phyloP scores from a whole-genome alignment of 2,329 filamentous ascomycete species.

The Alternaria alternata region DNA sequence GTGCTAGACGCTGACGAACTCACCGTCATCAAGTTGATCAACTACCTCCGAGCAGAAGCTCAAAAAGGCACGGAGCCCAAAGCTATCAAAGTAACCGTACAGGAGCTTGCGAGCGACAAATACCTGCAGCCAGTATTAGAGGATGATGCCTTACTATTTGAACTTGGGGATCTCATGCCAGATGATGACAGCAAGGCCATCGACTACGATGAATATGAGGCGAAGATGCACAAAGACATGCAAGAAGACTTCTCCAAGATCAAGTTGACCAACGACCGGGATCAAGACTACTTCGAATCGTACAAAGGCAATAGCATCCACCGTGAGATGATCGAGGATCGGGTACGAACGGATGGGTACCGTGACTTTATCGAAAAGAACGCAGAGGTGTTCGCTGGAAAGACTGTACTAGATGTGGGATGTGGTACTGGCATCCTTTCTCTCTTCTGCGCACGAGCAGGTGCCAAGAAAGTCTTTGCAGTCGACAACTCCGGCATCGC shows the following conservation, averaged over 20 bases:
- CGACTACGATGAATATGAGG: slow-evolving; percentile 48
- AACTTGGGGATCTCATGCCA: slow-evolving; percentile 75
- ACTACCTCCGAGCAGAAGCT: slow-evolving; percentile 57
- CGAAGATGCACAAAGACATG: slow-evolving; percentile 53
- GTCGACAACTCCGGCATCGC: slow-evolving; percentile 95
- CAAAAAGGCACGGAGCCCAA: slow-evolving; percentile 54
- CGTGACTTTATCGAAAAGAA: slow-evolving; percentile 94
- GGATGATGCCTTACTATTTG: slow-evolving; percentile 89
- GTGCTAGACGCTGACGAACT: slow-evolving; percentile 42
- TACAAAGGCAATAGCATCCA: slow-evolving; percentile 79
- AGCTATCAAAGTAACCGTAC: slow-evolving; percentile 63
- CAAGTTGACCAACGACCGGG: slow-evolving; percentile 55
- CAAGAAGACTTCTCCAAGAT: slow-evolving; percentile 42
- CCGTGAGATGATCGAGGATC: slow-evolving; percentile 94
- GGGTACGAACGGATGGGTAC: slow-evolving; percentile 87
- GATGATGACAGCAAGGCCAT: slow-evolving; percentile 36
- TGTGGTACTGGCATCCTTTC: slow-evolving; percentile 85
- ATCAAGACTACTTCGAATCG: slow-evolving; percentile 69
- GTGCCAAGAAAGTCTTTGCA: slow-evolving; percentile 84
- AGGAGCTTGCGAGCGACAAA: slow-evolving; percentile 74
- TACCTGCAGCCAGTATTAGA: slow-evolving; percentile 86
- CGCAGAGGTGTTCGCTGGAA: slow-evolving; percentile 84
- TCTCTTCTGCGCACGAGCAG: slow-evolving; percentile 93
- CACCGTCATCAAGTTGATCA: slow-evolving; percentile 52
- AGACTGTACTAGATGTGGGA: slow-evolving; percentile 89